Evolutionary conservation across 1,284 basidiomycete species (phyloP).

Genomic region (Inonotus hispidus): DNA sequence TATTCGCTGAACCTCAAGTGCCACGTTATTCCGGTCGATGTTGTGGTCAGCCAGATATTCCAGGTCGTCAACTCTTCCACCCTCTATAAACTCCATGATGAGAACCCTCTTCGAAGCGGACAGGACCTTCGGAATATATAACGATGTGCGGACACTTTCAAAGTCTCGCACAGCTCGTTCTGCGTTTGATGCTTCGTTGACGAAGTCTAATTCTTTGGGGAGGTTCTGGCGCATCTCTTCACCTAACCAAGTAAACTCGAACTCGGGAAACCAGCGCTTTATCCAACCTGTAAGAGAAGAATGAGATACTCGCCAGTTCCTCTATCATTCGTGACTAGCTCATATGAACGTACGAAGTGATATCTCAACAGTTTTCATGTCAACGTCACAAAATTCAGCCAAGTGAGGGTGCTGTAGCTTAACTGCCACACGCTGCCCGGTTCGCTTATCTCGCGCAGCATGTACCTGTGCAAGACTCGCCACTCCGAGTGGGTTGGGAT

Average conservation of each 20-base stretch:
- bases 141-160: constrained; percentile 62
- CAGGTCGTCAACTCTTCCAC: constrained; percentile 87
- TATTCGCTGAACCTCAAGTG: constrained; percentile 83
- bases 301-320: not conserved
- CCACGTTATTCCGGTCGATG: constrained; percentile 93
- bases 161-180: constrained; percentile 73
- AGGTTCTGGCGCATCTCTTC: constrained; percentile 92
- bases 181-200: constrained; percentile 88
- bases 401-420: constrained; percentile 98
- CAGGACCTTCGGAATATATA: constrained; percentile 90
- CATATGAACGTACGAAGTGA: constrained; percentile 48
- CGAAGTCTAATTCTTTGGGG: constrained; percentile 94
- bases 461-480: constrained; percentile 96
- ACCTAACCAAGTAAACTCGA: constrained; percentile 93
- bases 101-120: constrained; percentile 83
- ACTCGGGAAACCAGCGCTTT: constrained; percentile 83
- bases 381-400: constrained; percentile 85
- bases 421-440: constrained; percentile 81
- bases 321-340: not conserved
- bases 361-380: constrained; percentile 84
- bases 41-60: constrained; percentile 76
- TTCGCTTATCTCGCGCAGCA: constrained; percentile 67
- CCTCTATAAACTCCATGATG: constrained; percentile 92
- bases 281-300: constrained; percentile 59
- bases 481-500: constrained; percentile 89